Evolutionary conservation across 768 basidiomycete genomes (phyloP).

Genomic region (Symmetrospora coprosmae): DNA sequence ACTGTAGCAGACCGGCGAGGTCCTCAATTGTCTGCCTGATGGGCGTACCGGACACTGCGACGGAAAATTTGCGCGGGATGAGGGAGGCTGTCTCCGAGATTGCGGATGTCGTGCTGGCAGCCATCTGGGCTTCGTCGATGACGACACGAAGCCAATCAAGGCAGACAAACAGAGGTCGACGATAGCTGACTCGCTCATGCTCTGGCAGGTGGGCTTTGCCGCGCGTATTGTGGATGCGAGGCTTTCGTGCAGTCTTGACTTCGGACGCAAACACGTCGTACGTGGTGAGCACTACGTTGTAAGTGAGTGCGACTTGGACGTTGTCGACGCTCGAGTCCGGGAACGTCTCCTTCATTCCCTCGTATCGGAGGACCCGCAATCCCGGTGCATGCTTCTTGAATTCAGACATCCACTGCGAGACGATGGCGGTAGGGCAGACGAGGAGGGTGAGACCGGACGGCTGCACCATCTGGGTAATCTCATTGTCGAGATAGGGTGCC

Average conservation of each 20-base stretch:
- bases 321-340: background rate
- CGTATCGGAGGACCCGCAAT: slow-evolving; percentile 38
- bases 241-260: slow-evolving; percentile 27
- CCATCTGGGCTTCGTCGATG: slow-evolving; percentile 39
- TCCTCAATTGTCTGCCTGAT: slow-evolving; percentile 37
- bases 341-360: slow-evolving; percentile 24
- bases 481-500: slow-evolving; percentile 18
- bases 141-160: slow-evolving; percentile 34
- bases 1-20: slow-evolving; percentile 10
- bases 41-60: slow-evolving; percentile 40
- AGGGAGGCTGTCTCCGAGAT: slow-evolving; percentile 37
- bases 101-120: slow-evolving; percentile 22
- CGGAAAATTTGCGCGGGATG: slow-evolving; percentile 36
- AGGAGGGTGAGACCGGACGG: slow-evolving; percentile 37
- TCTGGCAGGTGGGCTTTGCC: background rate
- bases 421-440: slow-evolving; percentile 38
- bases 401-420: slow-evolving; percentile 39
- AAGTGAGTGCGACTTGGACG: background rate
- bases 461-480: slow-evolving; percentile 24
- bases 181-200: background rate
- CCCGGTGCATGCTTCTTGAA: slow-evolving; percentile 37
- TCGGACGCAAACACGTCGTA: slow-evolving; percentile 30
- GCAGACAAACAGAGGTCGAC: slow-evolving; percentile 28
- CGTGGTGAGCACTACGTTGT: slow-evolving; percentile 31
- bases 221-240: slow-evolving; percentile 19